These are phyloP conservation scores for Mucor indicus DNA, from an alignment of 371 early-diverging fungal genomes.

Conservation along the genomic window DNA sequence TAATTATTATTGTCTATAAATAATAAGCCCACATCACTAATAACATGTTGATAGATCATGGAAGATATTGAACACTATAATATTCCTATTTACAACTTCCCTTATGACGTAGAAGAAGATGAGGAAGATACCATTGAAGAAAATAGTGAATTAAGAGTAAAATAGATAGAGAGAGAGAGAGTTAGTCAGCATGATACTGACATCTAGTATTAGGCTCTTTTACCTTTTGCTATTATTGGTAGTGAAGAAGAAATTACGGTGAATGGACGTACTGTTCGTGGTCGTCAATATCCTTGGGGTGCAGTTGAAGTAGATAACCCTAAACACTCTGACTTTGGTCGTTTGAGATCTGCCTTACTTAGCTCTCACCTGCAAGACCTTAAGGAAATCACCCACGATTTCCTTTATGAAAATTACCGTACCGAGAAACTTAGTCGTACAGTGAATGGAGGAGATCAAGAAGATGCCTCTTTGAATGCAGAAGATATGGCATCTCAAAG, in stretches of 20 bases:
- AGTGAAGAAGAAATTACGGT: constrained; percentile 88
- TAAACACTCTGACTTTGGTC: constrained; percentile 96
- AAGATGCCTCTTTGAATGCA: constrained; percentile 41
- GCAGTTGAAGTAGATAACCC: constrained; percentile 91
- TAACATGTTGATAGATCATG: constrained; percentile 78
- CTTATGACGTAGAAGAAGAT: constrained; percentile 74
- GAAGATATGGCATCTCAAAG: constrained; percentile 55
- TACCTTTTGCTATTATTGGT: constrained; percentile 97
- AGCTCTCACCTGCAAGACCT: constrained; percentile 93
- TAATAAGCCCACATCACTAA: too few species aligned
- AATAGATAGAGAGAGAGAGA: too few species aligned
- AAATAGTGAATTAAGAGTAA: constrained; percentile 85
- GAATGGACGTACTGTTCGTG: constrained; percentile 79
- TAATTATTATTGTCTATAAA: too few species aligned
- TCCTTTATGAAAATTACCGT: constrained; percentile 89
- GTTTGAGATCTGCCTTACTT: constrained; percentile 88
- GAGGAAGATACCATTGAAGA: constrained; percentile 95
- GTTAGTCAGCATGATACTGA: too few species aligned
- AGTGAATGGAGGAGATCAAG: constrained; percentile 51
- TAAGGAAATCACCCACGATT: constrained; percentile 82
- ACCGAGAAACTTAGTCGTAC: constrained; percentile 85
- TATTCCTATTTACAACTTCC: constrained; percentile 88
- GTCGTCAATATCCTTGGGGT: constrained; percentile 99
- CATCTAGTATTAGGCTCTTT: constrained; percentile 68
- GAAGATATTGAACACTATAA: constrained; percentile 90